These are phyloP conservation scores for Peziza echinospora DNA, from an alignment of 495 filamentous ascomycete genomes.

Conservation along the genomic window DNA sequence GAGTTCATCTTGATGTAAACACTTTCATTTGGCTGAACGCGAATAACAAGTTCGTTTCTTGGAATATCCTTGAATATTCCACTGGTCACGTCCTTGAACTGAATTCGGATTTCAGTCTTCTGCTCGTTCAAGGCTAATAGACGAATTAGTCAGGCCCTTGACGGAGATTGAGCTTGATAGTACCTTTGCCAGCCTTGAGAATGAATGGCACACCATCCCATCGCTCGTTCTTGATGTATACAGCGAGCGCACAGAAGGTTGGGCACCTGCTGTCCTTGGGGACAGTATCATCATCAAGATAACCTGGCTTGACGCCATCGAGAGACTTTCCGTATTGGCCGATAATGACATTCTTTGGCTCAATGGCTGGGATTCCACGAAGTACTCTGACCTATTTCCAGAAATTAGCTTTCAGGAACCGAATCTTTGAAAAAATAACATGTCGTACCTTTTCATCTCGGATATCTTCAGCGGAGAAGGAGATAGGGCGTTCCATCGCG, in stretches of 20 bases:
- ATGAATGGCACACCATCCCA: constrained; percentile 99
- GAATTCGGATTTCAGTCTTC: constrained; percentile 98
- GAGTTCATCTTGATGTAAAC: constrained; percentile 99
- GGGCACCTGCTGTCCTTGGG: constrained; percentile 94
- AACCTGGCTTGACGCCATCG: constrained; percentile 90
- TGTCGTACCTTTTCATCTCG: constrained; percentile 82
- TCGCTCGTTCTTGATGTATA: constrained; percentile 97
- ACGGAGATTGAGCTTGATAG: background rate
- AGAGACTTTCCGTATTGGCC: constrained; percentile 94
- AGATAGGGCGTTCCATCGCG: constrained; percentile 96
- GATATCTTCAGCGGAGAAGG: constrained; percentile 94
- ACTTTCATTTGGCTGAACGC: constrained; percentile 96
- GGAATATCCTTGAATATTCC: constrained; percentile 99
- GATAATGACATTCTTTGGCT: constrained; percentile 99
- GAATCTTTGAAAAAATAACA: background rate
- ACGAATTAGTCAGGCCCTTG: constrained; percentile 1
- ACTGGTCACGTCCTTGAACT: constrained; percentile 97
- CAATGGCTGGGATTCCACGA: constrained; percentile 78
- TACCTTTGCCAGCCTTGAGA: constrained; percentile 89
- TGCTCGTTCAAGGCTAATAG: constrained; percentile 78
- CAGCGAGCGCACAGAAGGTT: constrained; percentile 91
- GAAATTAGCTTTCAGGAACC: background rate
- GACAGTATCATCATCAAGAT: constrained; percentile 97
- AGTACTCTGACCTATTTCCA: constrained; percentile 48
- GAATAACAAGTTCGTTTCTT: constrained; percentile 96